phyloP scores from a whole-genome alignment of 1,139 yeast species.

The Taiozyma onychis region DNA sequence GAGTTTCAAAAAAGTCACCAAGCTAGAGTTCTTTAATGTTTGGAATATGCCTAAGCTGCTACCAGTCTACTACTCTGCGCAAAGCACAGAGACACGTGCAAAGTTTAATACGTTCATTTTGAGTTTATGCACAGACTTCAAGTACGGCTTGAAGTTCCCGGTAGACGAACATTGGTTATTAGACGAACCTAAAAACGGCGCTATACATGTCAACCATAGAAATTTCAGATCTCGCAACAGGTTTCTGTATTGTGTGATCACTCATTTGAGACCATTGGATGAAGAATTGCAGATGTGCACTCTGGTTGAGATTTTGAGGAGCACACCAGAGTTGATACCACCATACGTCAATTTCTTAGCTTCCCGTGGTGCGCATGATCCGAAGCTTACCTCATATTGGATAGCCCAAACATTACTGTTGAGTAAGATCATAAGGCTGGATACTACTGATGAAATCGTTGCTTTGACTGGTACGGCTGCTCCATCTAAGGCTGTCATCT shows the following conservation, averaged over 20 bases:
- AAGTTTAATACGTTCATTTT: conserved; percentile 45
- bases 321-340: conserved; percentile 66
- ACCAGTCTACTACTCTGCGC: conserved; percentile 40
- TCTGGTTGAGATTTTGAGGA: conserved; percentile 43
- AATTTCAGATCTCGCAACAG: conserved; percentile 61
- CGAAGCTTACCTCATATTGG: conserved; percentile 77
- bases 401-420: conserved; percentile 64
- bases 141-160: conserved; percentile 57
- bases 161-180: conserved; percentile 53
- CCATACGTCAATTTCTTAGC: conserved; percentile 60
- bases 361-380: conserved; percentile 60
- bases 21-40: conserved; percentile 75
- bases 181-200: conserved; percentile 22
- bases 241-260: conserved; percentile 55
- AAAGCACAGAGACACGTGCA: conserved; percentile 29
- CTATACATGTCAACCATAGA: conserved; percentile 36
- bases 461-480: conserved; percentile 21
- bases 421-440: conserved; percentile 50
- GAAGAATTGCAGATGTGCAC: conserved; percentile 56
- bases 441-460: conserved; percentile 38
- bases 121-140: conserved; percentile 44
- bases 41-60: conserved; percentile 59
- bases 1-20: conserved; percentile 60
- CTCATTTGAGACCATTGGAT: conserved; percentile 77
- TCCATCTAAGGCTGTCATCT: conserved; percentile 29